These are phyloP conservation scores for Hyphopichia homilentoma DNA, from an alignment of 805 yeast genomes.

Conservation along the genomic window DNA sequence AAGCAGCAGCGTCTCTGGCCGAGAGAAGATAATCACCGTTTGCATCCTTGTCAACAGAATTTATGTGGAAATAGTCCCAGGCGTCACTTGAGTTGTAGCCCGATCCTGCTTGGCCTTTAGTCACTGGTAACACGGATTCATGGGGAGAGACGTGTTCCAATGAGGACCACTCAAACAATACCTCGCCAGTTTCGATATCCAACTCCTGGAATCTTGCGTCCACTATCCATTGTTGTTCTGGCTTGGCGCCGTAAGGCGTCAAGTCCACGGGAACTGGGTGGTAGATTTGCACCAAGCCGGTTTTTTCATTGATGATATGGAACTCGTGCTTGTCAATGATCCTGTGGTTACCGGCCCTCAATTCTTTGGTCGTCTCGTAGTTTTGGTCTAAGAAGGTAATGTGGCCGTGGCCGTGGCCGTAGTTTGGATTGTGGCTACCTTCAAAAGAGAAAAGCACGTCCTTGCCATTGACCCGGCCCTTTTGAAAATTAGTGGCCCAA, in stretches of 20 bases:
- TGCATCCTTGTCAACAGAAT: slow-evolving; percentile 34
- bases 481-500: slow-evolving; percentile 30
- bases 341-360: slow-evolving; percentile 32
- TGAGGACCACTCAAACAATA: slow-evolving; percentile 32
- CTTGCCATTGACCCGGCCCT: slow-evolving; percentile 17
- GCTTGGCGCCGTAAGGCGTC: slow-evolving; percentile 19
- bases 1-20: slow-evolving; percentile 30
- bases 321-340: slow-evolving; percentile 35
- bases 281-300: slow-evolving; percentile 29
- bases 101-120: slow-evolving; percentile 30
- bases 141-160: slow-evolving; percentile 30
- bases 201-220: slow-evolving; percentile 33
- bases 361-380: slow-evolving; percentile 25
- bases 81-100: slow-evolving; percentile 30
- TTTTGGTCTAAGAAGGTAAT: slow-evolving; percentile 24
- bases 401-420: slow-evolving; percentile 27
- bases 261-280: slow-evolving; percentile 29
- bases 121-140: slow-evolving; percentile 26
- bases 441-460: slow-evolving; percentile 29
- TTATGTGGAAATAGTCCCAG: slow-evolving; percentile 39
- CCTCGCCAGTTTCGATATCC: slow-evolving; percentile 30
- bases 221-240: slow-evolving; percentile 30
- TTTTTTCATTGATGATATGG: slow-evolving; percentile 24
- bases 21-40: slow-evolving; percentile 31
- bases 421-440: slow-evolving; percentile 28